These are phyloP conservation scores for Rhizopus microsporus DNA, from an alignment of 371 early-diverging fungal species.

Conservation along the genomic window DNA sequence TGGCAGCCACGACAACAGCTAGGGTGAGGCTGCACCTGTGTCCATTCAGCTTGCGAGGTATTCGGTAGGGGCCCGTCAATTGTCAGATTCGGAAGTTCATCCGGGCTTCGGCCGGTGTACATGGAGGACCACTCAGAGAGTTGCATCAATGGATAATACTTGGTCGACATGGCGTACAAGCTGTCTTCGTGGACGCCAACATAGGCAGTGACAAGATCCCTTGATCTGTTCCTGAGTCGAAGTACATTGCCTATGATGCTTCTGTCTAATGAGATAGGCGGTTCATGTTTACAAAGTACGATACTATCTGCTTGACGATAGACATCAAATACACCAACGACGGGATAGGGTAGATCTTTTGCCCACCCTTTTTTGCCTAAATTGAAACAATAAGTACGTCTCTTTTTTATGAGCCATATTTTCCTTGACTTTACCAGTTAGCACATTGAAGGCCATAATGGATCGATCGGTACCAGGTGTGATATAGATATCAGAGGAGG, in stretches of 20 bases:
- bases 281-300: conserved; percentile 33
- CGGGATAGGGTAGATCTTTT: conserved; percentile 34
- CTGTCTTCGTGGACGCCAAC: conserved; percentile 60
- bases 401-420: neutral
- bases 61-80: conserved; percentile 22
- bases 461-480: conserved; percentile 39
- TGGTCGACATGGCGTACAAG: conserved; percentile 58
- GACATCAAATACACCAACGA: conserved; percentile 44
- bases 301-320: conserved; percentile 40
- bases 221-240: conserved; percentile 9
- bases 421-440: conserved; percentile 21
- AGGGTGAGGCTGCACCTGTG: conserved; percentile 15
- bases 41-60: conserved; percentile 11
- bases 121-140: conserved; percentile 44
- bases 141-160: conserved; percentile 61
- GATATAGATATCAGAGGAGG: conserved; percentile 40
- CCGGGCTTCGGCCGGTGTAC: conserved; percentile 38
- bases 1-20: conserved; percentile 38
- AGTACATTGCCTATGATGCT: conserved; percentile 35
- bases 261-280: conserved; percentile 29
- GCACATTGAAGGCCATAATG: conserved; percentile 37
- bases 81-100: conserved; percentile 23
- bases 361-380: conserved; percentile 35
- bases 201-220: conserved; percentile 36
- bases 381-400: neutral